These are phyloP conservation scores for Cenchrus purpureus DNA, from an alignment of 176 grass and related monocot species.

Conservation along the genomic window DNA sequence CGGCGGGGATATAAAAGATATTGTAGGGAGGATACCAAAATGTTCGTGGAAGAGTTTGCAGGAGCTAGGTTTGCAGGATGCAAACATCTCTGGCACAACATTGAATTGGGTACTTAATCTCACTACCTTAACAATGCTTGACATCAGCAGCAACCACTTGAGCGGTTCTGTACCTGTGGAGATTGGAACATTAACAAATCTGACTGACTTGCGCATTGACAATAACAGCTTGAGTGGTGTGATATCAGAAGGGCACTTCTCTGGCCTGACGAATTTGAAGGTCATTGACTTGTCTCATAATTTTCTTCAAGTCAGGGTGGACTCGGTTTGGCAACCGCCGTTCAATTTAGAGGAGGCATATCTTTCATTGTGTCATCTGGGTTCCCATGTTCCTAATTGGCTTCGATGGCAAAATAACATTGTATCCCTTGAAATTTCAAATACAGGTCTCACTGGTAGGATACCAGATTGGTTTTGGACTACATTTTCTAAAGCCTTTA, in stretches of 20 bases:
- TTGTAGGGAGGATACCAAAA: not conserved
- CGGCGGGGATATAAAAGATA: not conserved
- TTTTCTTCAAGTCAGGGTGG: not conserved
- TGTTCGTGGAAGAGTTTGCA: not conserved
- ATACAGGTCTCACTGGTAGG: not conserved
- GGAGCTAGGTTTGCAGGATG: fast-evolving
- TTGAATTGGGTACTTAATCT: not conserved
- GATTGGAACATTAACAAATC: not conserved
- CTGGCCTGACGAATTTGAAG: not conserved
- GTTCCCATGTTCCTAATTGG: not conserved
- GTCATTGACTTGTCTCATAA: not conserved
- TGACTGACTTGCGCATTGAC: not conserved
- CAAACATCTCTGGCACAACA: not conserved
- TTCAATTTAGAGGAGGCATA: fast-evolving
- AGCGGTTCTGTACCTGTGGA: not conserved
- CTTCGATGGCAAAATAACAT: not conserved
- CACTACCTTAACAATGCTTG: not conserved
- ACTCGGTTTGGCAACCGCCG: not conserved
- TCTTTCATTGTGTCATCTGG: not conserved
- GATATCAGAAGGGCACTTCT: not conserved
- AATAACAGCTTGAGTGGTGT: not conserved
- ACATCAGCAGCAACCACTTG: not conserved
- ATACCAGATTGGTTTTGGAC: not conserved
- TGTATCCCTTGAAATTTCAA: not conserved
- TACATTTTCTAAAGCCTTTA: not conserved